Conservation (phyloP, 2,329 filamentous ascomycete genomes). For the Ophiostoma montium region DNA sequence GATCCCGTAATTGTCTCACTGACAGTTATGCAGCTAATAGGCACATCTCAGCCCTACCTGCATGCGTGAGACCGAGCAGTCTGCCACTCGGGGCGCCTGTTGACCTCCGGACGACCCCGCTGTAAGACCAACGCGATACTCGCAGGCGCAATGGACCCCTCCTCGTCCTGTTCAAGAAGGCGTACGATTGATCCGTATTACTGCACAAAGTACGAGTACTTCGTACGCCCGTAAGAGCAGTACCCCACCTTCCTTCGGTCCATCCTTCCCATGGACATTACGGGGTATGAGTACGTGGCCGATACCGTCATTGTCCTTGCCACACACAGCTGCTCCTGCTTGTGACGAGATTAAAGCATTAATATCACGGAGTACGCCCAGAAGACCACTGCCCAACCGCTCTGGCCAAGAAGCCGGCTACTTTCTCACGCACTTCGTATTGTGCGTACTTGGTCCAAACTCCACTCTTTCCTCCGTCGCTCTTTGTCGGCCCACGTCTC, state of each 20-base stretch:
- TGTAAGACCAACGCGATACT: neutral
- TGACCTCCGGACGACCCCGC: slow-evolving; percentile 6
- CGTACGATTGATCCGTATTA: neutral
- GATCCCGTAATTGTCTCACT: slow-evolving; percentile 1
- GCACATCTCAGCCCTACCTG: slow-evolving; percentile 7
- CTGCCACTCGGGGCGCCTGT: slow-evolving; percentile 3
- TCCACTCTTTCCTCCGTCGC: slow-evolving; percentile 15
- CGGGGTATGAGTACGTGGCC: too few species aligned
- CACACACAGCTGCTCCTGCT: neutral
- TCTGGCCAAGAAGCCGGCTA: neutral
- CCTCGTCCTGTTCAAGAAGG: neutral
- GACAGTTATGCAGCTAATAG: neutral
- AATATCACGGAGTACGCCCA: too few species aligned
- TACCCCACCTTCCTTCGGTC: neutral
- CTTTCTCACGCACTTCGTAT: neutral
- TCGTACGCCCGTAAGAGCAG: neutral
- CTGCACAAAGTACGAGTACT: too few species aligned
- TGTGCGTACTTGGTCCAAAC: neutral
- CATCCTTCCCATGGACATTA: neutral
- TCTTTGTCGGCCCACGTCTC: slow-evolving; percentile 13
- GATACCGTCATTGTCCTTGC: too few species aligned
- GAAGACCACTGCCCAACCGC: too few species aligned
- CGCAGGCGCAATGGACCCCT: slow-evolving; percentile 1
- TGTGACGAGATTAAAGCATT: neutral
- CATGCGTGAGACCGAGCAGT: slow-evolving; percentile 3